Evolutionary conservation across 2,329 filamentous ascomycete genomes (phyloP), one percentile per base, ranked within the genome.

Genomic region (Talaromyces marneffei): DNA sequence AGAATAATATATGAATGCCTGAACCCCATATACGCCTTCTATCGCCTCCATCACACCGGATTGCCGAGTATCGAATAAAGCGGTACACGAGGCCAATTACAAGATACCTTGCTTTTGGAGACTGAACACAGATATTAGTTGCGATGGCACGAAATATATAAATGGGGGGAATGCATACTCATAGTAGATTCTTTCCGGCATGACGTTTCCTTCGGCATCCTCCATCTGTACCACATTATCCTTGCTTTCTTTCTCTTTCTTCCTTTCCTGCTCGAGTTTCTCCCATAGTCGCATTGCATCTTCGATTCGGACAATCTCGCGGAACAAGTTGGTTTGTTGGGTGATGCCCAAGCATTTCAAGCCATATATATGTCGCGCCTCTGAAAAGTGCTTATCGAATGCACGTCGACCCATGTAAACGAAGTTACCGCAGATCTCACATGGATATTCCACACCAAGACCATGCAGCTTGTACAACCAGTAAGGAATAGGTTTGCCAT

Each of bases 391-490:
- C 80, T 99, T 99, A 73, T 99, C 94, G 69, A 97, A 99, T 1
- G 92, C 92, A 55, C 94, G 86, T 25, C 94, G 85, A 16, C 94
- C 94, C 89, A 96, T 97, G 79, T 97, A 97, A n/a, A 97, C 92
- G 71, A 92, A 97, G 76, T 97, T 97, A 60, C 94, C 94, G 72
- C 94, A 99, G 61, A 99, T 91, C 74, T 99, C 93, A 79, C 94
- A 99, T 0, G 89, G 83, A 67, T 97, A 96, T 69, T 99, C 94
- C 12, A 96, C 92, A 8, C 94, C 94, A 27, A 99, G 80, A 1
- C 94, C 94, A 72, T 99, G 94, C 16, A 99, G 83, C 68, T 97
- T 94, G 82, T 97, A 99, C 16, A 99, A 83, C 94, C 94, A 99
- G 80, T 94, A 99, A 0, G 95, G 94, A 69, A 99, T 99, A 0